phyloP scores from a whole-genome alignment of 495 filamentous ascomycete genomes.

The Durotheca rogersii region DNA sequence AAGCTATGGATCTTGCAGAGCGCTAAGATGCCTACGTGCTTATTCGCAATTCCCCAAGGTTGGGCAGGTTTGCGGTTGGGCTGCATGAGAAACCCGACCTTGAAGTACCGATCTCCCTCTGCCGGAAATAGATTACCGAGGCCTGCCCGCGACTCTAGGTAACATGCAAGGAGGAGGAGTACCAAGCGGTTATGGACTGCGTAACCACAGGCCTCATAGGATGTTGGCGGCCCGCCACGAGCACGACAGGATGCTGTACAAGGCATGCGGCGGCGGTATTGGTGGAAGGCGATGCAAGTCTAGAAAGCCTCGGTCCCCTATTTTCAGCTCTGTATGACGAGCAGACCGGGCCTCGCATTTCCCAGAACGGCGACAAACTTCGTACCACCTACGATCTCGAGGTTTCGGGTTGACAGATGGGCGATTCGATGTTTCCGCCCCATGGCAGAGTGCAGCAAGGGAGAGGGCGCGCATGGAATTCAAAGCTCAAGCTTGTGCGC shows the following conservation, averaged over 20 bases:
- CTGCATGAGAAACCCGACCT: no score
- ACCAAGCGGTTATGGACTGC: constrained; percentile 2
- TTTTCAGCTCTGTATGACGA: not conserved
- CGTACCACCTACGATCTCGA: not conserved
- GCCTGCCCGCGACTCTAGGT: constrained; percentile 6
- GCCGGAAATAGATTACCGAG: constrained; percentile 18
- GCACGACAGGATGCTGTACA: constrained; percentile 21
- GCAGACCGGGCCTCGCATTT: not conserved
- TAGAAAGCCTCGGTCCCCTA: not conserved
- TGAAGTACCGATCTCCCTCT: no score
- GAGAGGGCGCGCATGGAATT: no score
- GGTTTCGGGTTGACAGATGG: not conserved
- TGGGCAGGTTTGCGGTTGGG: no score
- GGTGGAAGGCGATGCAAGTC: not conserved
- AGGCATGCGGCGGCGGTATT: constrained; percentile 3
- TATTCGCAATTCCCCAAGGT: no score
- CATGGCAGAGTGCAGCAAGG: no score
- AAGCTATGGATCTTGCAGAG: no score
- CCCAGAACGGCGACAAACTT: not conserved
- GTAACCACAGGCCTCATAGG: no score
- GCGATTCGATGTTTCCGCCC: no score
- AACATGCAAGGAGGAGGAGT: constrained; percentile 10
- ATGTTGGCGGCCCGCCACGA: not conserved
- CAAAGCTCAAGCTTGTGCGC: no score
- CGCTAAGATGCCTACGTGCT: no score